Conservation (phyloP, 768 basidiomycete species). For the Mrakia gelida region DNA sequence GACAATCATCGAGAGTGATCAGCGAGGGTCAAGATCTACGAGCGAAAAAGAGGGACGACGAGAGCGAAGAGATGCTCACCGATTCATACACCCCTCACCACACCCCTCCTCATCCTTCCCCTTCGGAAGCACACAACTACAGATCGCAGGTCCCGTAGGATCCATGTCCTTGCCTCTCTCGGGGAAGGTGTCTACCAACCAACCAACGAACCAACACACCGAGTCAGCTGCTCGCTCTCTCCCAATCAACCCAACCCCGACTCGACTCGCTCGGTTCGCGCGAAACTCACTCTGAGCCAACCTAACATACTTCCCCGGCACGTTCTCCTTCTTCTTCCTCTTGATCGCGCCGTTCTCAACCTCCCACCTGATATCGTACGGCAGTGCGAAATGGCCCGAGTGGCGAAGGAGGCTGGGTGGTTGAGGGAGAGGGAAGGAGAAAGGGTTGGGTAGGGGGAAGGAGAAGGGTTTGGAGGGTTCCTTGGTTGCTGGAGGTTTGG, state of each 20-base stretch:
- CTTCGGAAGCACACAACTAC: constrained; percentile 4
- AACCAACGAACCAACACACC: neutral
- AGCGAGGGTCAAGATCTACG: too few relatives aligned
- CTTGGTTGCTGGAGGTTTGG: neutral
- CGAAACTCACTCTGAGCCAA: constrained; percentile 26
- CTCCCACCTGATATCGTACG: constrained; percentile 40
- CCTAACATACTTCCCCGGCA: constrained; percentile 12
- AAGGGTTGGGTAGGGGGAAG: neutral
- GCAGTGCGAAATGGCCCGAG: constrained; percentile 39
- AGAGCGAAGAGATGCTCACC: constrained; percentile 33
- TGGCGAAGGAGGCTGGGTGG: constrained; percentile 36
- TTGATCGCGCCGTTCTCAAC: constrained; percentile 37
- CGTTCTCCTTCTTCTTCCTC: constrained; percentile 34
- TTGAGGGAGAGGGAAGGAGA: constrained; percentile 37
- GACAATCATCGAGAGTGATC: too few relatives aligned
- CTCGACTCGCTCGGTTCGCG: too few relatives aligned
- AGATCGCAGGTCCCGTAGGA: neutral
- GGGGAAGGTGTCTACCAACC: constrained; percentile 12
- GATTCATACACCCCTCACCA: constrained; percentile 44
- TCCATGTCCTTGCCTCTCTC: constrained; percentile 12
- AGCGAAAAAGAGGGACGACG: neutral
- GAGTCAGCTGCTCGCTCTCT: neutral
- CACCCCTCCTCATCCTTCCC: constrained; percentile 35
- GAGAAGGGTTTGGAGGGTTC: neutral
- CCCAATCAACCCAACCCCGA: neutral